Evolutionary conservation across 371 early-diverging fungal species (phyloP), one percentile per base, ranked within the genome.

Genomic region (Rhizopus microsporus): DNA sequence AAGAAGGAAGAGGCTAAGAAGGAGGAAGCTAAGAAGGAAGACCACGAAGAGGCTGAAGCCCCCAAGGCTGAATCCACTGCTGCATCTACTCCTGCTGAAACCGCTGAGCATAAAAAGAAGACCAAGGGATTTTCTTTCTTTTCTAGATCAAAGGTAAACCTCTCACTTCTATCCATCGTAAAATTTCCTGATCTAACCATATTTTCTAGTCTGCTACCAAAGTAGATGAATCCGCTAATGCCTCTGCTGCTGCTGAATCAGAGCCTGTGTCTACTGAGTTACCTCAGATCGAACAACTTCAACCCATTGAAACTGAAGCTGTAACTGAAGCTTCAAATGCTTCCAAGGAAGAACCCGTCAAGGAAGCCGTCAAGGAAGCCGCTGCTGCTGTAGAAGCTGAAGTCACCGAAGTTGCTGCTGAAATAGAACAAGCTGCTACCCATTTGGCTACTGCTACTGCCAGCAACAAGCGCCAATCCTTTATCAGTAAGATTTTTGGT

Each of bases 401-500:
- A 37, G 51, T 33, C 23, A 43, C 42, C 12, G 59, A 54, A 45
- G 35, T 30, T 10, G 9, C 50, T 13, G 37, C 38, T 40, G 56
- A 44, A 12, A 56, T 23, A 23, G 55, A 65, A 40, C 56, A 62
- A 37, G 29, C 44, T 53, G 48, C 43, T 23, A 29, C 60, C 7
- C 42, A 53, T 31, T 34, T 46, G 35, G 31, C 52, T 49, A 10
- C 44, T 43, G 33, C 37, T 42, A 15, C 39, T 35, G 44, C 40
- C 32, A 15, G 53, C 15, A 45, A 69, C 52, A 69, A 72, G 51
- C 69, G 69, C 35, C 63, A 51, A 29, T 83, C 87, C 9, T 85
- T 86, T 63, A 83, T 87, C 30, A 85, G 85, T 47, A 71, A 71
- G 35, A 73, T 82, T 34, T 89, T 89, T 75, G 81, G 83, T 23